Base-by-base conservation (phyloP, 202 grass and related monocot genomes). In the Bolboschoenoplectus hybrid region DNA sequence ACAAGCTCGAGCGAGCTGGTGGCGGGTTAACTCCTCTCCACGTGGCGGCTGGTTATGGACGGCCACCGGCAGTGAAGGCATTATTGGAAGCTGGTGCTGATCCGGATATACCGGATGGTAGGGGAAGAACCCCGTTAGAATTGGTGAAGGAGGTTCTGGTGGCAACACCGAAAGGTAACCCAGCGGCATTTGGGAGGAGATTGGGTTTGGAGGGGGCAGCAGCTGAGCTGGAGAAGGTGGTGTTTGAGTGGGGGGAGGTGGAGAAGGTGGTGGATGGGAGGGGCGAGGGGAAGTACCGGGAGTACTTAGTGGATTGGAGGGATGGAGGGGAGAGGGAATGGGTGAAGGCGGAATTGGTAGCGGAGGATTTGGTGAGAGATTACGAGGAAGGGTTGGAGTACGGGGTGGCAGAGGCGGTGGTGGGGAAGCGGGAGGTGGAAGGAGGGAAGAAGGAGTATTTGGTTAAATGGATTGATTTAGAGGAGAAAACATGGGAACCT, bases 241-340 rank as follows among this genome's bases (percentile, higher is more conserved):
- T 98, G 77, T 98, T 93, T 88, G 91, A 98, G 90, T 98, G 93
- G 95, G 93, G 85, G 20, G 89, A 95, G 78, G 93, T 98, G 84
- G 96, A 88, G 84, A 92, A 69, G 90, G 90, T 98, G 81, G 82
- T 98, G 32, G 96, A 95, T 75, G 93, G 82, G 10, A 86, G 93
- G 58, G 96, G 96, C 2, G 85, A 98, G 12, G 91, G 93, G 7
- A 94, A 91, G 74, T 87, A 91, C 87, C 82, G 90, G 80, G 96
- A 95, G 85, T 98, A 94, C 78, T 85, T 95, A 13, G 89, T 98
- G 46, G 96, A 98, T 82, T 98, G 96, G 93, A 88, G 86, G 74
- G 93, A 98, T 82, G 90, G 90, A 19, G 96, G 91, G 6, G 93
- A 94, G 51, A 87, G 96, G 89, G 93, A 98, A 50, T 98, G 96